Base-by-base conservation (phyloP, 2,329 filamentous ascomycete genomes). In the Alternaria novae-zelandiae region DNA sequence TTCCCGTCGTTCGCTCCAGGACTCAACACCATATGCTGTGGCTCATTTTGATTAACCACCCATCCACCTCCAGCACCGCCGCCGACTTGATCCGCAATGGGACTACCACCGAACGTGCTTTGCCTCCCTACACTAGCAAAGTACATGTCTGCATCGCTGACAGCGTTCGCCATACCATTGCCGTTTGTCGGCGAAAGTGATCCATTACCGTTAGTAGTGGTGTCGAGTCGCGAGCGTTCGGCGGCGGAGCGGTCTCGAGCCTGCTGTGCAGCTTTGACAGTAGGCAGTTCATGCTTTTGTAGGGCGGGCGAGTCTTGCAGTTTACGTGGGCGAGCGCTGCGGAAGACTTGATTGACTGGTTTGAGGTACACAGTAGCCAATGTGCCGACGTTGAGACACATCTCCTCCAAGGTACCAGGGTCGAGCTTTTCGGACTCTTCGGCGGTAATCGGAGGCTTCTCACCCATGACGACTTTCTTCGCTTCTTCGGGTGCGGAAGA, bases 291-390 rank as follows among this genome's bases (percentile, higher is more conserved):
- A 59, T 91, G 87, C 67, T 88, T 90, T 81, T 97, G 96, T 43
- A 99, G 84, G 0, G 94, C 94, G 0, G 95, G 94, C 3, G 91
- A 95, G 57, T 97, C 92, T 59, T 89, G 86, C 3, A 99, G 85
- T 60, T 89, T 90, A 21, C 93, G 87, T 1, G 93, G 91, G 13
- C 96, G 88, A 12, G 96, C 95, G 17, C 90, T 91, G 61, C 96
- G 91, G 85, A 99, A 99, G 10, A 99, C 96, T 57, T 96, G 95
- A 78, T 98, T 94, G 6, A 99, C 95, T 4, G 96, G 96, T 80
- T 99, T 99, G 54, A 99, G 88, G 80, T 99, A 99, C 55, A 99
- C 95, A 1, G 96, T 99, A 4, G 96, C 96, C 4, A 99, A 86
- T 0, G 96, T 98, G 69, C 96, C 96, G 49, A 99, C 94, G 71